Percentiles rank a stretch among this genome's conserved stretches.
phyloP scores from a whole-genome alignment of 2,329 filamentous ascomycete species.

The Scorias spongiosa region DNA sequence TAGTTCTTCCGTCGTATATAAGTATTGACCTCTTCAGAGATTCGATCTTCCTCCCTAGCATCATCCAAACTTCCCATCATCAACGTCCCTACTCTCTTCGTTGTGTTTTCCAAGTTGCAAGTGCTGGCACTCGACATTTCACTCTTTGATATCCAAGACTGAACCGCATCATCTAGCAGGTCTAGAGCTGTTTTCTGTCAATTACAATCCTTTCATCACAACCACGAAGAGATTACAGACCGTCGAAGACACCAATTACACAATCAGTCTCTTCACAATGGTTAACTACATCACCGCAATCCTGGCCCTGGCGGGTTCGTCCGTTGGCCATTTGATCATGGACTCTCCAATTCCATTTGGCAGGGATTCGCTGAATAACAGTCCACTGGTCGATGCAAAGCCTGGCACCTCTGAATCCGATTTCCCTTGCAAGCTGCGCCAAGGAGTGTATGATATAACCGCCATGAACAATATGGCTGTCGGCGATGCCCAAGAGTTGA shows the following conservation, averaged over 20 bases:
- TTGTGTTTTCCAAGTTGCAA: background rate
- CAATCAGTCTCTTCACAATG: background rate
- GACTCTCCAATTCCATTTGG: slow-evolving; percentile 50
- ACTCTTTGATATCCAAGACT: background rate
- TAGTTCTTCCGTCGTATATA: no score
- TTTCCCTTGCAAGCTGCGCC: slow-evolving; percentile 65
- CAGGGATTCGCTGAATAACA: slow-evolving; percentile 39
- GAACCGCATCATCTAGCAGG: background rate
- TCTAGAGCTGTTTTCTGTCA: background rate
- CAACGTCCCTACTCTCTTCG: background rate
- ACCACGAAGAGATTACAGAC: no score
- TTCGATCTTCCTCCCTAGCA: no score
- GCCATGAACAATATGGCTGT: slow-evolving; percentile 46
- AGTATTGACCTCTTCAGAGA: no score
- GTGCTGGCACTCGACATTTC: background rate
- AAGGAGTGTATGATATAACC: slow-evolving; percentile 30
- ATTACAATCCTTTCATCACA: no score
- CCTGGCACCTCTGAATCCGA: slow-evolving; percentile 25
- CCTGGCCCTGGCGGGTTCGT: background rate
- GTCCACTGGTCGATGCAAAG: slow-evolving; percentile 46
- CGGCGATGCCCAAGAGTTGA: slow-evolving; percentile 45
- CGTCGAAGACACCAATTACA: no score
- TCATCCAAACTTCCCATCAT: no score
- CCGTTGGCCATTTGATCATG: slow-evolving; percentile 59
- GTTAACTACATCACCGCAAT: background rate